Percentiles rank a stretch among this genome's conserved stretches.
phyloP scores from a whole-genome alignment of 345 rosid genomes.

The Excoecaria agallocha region DNA sequence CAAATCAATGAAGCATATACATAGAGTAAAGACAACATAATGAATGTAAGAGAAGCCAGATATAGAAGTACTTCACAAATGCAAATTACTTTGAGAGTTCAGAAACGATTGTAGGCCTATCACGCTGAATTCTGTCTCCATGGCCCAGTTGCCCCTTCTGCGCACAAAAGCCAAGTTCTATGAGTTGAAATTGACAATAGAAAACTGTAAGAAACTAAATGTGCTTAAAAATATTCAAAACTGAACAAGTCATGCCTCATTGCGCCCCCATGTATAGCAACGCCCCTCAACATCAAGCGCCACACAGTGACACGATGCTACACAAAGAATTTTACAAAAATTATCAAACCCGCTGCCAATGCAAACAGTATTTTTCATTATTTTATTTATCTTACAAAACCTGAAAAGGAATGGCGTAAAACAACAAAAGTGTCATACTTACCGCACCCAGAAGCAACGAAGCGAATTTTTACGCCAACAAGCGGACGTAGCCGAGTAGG shows the following conservation, averaged over 20 bases:
- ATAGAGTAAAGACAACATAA: background rate
- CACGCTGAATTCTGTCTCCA: constrained; percentile 88
- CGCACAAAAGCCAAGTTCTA: constrained; percentile 28
- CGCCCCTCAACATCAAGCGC: constrained; percentile 95
- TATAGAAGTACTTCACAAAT: background rate
- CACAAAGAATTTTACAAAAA: constrained; percentile 19
- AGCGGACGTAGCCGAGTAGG: constrained; percentile 95
- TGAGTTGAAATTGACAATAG: constrained; percentile 9
- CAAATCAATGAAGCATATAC: too few relatives aligned
- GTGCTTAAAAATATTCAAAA: background rate
- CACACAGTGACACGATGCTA: constrained; percentile 94
- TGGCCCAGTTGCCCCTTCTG: constrained; percentile 98
- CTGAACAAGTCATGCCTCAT: constrained; percentile 55
- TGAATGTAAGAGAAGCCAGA: background rate
- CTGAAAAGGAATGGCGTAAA: background rate
- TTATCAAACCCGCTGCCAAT: background rate
- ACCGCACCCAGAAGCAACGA: constrained; percentile 87
- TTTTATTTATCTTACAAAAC: too few relatives aligned
- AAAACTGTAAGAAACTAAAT: constrained; percentile 8
- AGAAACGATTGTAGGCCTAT: constrained; percentile 86
- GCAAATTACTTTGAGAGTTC: constrained; percentile 67
- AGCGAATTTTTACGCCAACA: constrained; percentile 66
- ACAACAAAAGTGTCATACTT: constrained; percentile 22
- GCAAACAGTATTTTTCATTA: background rate
- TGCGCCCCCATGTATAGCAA: constrained; percentile 98